Conservation (phyloP, 805 yeast species). For the Tetrapisispora nanseiensis region DNA sequence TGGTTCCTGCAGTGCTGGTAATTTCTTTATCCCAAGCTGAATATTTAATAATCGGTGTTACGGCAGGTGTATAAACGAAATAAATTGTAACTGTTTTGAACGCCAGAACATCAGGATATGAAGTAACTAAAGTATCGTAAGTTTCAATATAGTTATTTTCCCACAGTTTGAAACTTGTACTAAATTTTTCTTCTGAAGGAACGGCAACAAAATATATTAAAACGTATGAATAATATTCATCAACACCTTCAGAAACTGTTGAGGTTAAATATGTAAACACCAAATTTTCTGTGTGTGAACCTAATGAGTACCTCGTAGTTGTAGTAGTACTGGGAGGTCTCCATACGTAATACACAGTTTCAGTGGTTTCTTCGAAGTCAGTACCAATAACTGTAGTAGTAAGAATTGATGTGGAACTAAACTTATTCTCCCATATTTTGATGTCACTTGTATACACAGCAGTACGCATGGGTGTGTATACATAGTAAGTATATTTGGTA, state of each 20-base stretch:
- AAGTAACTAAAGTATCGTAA: background rate
- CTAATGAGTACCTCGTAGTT: background rate
- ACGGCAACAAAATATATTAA: slow-evolving; percentile 6
- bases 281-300: background rate
- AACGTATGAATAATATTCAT: background rate
- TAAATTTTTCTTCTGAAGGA: background rate
- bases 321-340: background rate
- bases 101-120: background rate
- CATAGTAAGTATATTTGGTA: background rate
- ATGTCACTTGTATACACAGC: background rate
- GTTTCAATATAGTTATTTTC: background rate
- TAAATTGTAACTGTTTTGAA: background rate
- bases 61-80: background rate
- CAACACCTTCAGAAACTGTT: background rate
- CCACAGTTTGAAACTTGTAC: background rate
- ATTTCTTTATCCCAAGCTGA: background rate
- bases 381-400: background rate
- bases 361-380: background rate
- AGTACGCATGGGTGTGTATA: background rate
- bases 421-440: background rate
- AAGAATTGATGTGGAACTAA: background rate
- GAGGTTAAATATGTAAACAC: background rate
- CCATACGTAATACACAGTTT: background rate
- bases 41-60: background rate
- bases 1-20: background rate